Evolutionary conservation across 2,329 filamentous ascomycete genomes (phyloP).

Genomic region (Colletotrichum lini): DNA sequence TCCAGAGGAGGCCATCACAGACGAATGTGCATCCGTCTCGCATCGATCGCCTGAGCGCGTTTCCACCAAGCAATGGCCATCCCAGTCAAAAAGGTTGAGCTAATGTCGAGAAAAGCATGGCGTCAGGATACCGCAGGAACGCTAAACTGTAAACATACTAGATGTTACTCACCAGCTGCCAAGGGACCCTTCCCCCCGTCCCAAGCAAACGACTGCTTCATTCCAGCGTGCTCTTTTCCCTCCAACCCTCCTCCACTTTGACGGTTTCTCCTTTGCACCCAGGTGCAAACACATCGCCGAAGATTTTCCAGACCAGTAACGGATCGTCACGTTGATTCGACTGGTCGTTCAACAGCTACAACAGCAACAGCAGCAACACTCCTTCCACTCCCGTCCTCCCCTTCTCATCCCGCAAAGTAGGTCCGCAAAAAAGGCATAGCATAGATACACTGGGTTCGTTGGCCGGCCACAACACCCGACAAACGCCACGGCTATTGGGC

Average conservation of each 20-base stretch:
- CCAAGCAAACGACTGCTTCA: conserved; percentile 17
- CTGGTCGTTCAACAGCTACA: background rate
- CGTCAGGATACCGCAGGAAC: background rate
- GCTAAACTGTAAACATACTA: conserved; percentile 14
- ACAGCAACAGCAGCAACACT: too few relatives aligned
- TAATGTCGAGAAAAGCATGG: conserved; percentile 14
- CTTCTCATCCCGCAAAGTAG: too few relatives aligned
- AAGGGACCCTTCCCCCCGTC: conserved; percentile 7
- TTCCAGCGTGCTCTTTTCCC: background rate
- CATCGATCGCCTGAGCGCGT: background rate
- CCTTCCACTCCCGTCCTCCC: too few relatives aligned
- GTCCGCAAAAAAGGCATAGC: too few relatives aligned
- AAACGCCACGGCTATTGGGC: background rate
- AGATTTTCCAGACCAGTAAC: conserved; percentile 13
- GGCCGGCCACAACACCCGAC: background rate
- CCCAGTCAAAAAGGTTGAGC: conserved; percentile 4
- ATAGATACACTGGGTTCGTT: background rate
- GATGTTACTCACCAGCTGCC: background rate
- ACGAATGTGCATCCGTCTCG: background rate
- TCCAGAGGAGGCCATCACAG: background rate
- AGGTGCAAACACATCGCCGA: conserved; percentile 10
- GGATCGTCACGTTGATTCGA: background rate
- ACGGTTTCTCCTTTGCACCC: background rate
- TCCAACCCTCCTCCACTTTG: conserved; percentile 14
- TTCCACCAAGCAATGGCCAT: conserved; percentile 9